Percentiles rank a stretch among this genome's conserved stretches.
Conservation (phyloP, 257 asterid genomes). For the Solanum chilense region DNA sequence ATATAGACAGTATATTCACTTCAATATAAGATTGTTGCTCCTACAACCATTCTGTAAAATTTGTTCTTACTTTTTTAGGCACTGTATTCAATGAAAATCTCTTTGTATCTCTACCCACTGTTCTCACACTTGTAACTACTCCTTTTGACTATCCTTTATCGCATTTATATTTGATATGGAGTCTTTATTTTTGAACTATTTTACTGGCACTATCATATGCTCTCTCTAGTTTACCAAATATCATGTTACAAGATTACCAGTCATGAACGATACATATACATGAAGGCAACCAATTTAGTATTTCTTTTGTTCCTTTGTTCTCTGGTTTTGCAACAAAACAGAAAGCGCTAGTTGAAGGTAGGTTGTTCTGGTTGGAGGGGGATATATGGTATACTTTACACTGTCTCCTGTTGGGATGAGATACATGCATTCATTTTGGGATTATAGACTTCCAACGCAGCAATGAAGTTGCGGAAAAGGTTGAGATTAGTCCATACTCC, state of each 20-base stretch:
- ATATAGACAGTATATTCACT: background rate
- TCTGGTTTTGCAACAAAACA: constrained; percentile 34
- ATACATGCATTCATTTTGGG: constrained; percentile 45
- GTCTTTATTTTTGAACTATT: background rate
- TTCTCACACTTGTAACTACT: background rate
- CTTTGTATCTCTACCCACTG: background rate
- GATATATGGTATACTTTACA: constrained; percentile 29
- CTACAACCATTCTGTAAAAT: background rate
- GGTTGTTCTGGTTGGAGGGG: constrained; percentile 10
- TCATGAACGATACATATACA: background rate
- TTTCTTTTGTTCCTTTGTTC: constrained; percentile 46
- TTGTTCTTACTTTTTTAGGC: background rate
- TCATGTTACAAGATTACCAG: background rate
- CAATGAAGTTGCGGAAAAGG: no score
- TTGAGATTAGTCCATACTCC: no score
- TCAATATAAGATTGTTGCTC: background rate
- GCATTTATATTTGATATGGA: background rate
- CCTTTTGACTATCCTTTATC: background rate
- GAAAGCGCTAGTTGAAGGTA: constrained; percentile 18
- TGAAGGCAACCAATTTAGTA: constrained; percentile 27
- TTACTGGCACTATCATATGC: background rate
- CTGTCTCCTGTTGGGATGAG: constrained; percentile 50
- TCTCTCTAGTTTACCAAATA: background rate
- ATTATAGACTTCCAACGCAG: background rate
- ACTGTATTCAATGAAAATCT: background rate